Evolutionary conservation across 2,329 filamentous ascomycete species (phyloP).

Genomic region (Clarireedia hainanense): DNA sequence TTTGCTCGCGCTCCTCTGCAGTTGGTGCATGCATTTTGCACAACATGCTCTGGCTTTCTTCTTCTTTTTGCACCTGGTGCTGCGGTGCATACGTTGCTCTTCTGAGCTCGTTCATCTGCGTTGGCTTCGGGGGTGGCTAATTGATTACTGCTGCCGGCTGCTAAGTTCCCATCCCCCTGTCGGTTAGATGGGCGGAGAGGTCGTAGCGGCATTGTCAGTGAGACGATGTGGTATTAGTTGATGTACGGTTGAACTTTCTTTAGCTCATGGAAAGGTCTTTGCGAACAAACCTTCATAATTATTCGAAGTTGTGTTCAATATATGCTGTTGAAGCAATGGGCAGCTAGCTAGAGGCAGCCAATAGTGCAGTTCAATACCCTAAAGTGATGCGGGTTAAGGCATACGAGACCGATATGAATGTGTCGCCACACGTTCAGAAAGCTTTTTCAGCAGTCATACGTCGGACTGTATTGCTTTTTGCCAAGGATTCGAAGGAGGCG

Average conservation of each 20-base stretch:
- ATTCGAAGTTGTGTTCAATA: too few species aligned
- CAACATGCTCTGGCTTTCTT: conserved; percentile 28
- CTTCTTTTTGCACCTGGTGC: conserved; percentile 23
- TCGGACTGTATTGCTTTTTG: neutral
- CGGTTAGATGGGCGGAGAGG: conserved; percentile 22
- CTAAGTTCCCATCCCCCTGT: conserved; percentile 19
- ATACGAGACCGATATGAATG: neutral
- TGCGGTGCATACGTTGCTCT: conserved; percentile 12
- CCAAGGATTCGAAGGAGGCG: neutral
- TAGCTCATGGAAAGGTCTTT: too few species aligned
- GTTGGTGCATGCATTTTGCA: conserved; percentile 30
- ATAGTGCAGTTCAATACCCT: neutral
- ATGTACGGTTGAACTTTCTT: too few species aligned
- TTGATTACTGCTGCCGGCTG: conserved; percentile 15
- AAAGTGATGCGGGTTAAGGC: neutral
- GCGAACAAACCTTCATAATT: too few species aligned
- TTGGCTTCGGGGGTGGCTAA: conserved; percentile 22
- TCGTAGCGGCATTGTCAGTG: conserved; percentile 20
- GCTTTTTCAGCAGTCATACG: neutral
- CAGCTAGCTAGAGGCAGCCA: neutral
- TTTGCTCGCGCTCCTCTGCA: conserved; percentile 32
- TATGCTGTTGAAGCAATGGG: too few species aligned
- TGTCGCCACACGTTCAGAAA: neutral
- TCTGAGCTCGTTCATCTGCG: conserved; percentile 20
- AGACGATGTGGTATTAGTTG: too few species aligned